phyloP scores from a whole-genome alignment of 768 basidiomycete species.

The Hebeloma cylindrosporum region DNA sequence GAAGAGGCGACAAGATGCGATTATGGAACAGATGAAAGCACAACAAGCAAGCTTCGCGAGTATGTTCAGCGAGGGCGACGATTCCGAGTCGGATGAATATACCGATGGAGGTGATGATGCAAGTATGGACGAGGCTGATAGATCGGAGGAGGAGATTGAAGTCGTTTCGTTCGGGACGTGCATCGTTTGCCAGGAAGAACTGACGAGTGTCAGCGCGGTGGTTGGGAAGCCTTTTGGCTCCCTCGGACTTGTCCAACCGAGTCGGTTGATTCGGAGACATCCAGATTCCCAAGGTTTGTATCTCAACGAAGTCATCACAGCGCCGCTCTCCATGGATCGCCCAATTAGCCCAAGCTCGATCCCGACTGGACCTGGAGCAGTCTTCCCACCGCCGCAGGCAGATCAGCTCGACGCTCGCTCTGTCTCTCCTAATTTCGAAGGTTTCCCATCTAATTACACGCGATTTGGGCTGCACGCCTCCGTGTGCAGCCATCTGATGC shows the following conservation, averaged over 20 bases:
- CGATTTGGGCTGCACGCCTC: conserved; percentile 86
- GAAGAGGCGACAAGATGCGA: conserved; percentile 86
- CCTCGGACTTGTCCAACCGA: conserved; percentile 86
- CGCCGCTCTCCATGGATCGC: conserved; percentile 68
- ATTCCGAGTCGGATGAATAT: conserved; percentile 25
- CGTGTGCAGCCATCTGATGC: conserved; percentile 97
- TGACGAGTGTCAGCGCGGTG: conserved; percentile 45
- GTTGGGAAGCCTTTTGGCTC: conserved; percentile 73
- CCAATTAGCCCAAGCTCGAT: background rate
- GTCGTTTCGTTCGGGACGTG: conserved; percentile 82
- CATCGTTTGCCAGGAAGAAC: conserved; percentile 96
- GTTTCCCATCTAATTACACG: conserved; percentile 67
- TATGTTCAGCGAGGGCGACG: conserved; percentile 56
- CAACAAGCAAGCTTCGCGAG: conserved; percentile 86
- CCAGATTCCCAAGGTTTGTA: conserved; percentile 64
- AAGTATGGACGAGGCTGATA: conserved; percentile 46
- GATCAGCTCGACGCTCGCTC: conserved; percentile 49
- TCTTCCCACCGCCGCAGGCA: conserved; percentile 53
- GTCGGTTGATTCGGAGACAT: conserved; percentile 76
- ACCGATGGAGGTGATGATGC: conserved; percentile 38
- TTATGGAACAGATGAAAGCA: conserved; percentile 95
- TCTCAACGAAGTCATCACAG: conserved; percentile 71
- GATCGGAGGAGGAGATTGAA: conserved; percentile 59
- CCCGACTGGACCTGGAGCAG: conserved; percentile 18
- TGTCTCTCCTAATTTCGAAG: conserved; percentile 60